These are phyloP conservation scores for Emmonsiellopsis sp. DNA, from an alignment of 2,329 filamentous ascomycete species.

Conservation along the genomic window DNA sequence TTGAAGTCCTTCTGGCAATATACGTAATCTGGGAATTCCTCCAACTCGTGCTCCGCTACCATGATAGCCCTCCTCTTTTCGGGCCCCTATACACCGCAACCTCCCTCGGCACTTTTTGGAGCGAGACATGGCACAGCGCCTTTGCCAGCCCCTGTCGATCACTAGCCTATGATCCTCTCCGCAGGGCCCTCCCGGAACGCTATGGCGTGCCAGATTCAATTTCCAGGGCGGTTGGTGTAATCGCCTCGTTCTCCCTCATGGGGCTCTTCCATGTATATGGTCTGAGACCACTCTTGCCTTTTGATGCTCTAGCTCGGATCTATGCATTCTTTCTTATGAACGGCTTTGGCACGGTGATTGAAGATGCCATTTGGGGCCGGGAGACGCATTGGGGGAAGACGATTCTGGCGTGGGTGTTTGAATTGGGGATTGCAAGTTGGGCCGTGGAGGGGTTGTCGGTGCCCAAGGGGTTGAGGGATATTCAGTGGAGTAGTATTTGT, in stretches of 20 bases:
- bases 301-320: slow-evolving; percentile 23
- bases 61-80: slow-evolving; percentile 29
- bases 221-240: slow-evolving; percentile 25
- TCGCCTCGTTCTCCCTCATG: slow-evolving; percentile 32
- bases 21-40: slow-evolving; percentile 33
- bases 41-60: slow-evolving; percentile 29
- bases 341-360: slow-evolving; percentile 26
- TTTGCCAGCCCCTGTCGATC: slow-evolving; percentile 32
- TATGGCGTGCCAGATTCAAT: slow-evolving; percentile 21
- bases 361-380: slow-evolving; percentile 17
- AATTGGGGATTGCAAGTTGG: slow-evolving; percentile 19
- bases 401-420: slow-evolving; percentile 18
- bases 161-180: slow-evolving; percentile 29
- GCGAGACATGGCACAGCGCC: slow-evolving; percentile 35
- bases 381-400: slow-evolving; percentile 15
- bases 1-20: slow-evolving; percentile 30
- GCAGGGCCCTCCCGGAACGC: slow-evolving; percentile 19
- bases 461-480: slow-evolving; percentile 14
- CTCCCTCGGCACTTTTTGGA: slow-evolving; percentile 31
- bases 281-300: slow-evolving; percentile 24
- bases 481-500: slow-evolving; percentile 14
- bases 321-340: slow-evolving; percentile 32
- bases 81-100: slow-evolving; percentile 30
- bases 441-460: slow-evolving; percentile 17
- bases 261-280: slow-evolving; percentile 31